Base-by-base conservation (phyloP, 805 yeast genomes). In the Lachancea waltii region DNA sequence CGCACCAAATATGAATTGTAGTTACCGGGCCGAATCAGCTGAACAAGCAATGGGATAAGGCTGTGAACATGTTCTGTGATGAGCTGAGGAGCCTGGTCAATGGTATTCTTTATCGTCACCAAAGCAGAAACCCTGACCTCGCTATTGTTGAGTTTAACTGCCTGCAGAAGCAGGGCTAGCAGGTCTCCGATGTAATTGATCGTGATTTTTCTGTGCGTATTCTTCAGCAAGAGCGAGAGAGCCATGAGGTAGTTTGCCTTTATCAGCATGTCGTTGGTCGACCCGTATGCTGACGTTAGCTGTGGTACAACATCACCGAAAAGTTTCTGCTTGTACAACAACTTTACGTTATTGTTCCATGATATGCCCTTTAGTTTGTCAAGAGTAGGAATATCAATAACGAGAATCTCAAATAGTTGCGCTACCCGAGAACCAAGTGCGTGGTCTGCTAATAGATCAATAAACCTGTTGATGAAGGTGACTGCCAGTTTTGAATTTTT, bases 241-340 rank as follows among this genome's bases (percentile, higher is more conserved):
- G 92, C 76, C 7, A 77, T 68, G 44, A 89, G 62, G 47, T 76
- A 77, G 33, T 74, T 70, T 33, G 76, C 72, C 44, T 72, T 72
- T 13, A 55, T 41, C 3, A 29, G 33, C 42, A 60, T 46, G 8
- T 58, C 51, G 2, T 39, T 21, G 1, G 50, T 42, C 5, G 43
- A 47, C 21, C 62, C 59, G 54, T 72, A 78, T 3, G 69, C 70
- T 0, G 60, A 54, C 6, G 81, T 73, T 22, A 86, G 55, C 21
- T 56, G 58, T 0, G 83, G 82, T 5, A 85, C 67, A 1, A 77
- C 63, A 7, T 68, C 62, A 42, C 76, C 75, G 54, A 86, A 85
- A 18, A 85, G 69, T 46, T 79, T 79, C 53, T 92, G 98, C 54
- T 86, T 86, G 68, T 82, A 85, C 17, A 92, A 67, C 31, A 73